phyloP scores from a whole-genome alignment of 257 asterid species.

The Verbascum thapsus region DNA sequence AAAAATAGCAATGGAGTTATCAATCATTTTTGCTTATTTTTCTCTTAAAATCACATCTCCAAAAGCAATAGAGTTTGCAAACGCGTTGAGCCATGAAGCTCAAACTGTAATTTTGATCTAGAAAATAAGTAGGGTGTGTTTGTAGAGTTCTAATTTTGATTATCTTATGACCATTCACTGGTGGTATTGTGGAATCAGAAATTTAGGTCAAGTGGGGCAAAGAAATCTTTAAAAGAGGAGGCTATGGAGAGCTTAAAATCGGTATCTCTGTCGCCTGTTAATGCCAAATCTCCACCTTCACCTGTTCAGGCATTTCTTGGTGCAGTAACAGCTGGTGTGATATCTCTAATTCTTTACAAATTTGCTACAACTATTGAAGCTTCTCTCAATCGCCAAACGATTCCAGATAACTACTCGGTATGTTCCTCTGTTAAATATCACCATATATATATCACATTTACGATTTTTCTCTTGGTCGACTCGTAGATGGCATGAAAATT shows the following conservation, averaged over 20 bases:
- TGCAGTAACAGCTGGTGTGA: slow-evolving; percentile 72
- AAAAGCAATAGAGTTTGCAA: too few species aligned
- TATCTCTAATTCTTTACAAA: slow-evolving; percentile 72
- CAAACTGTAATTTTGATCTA: slow-evolving; percentile 1
- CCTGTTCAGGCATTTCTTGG: slow-evolving; percentile 84
- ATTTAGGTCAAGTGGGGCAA: slow-evolving; percentile 72
- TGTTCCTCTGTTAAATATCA: slow-evolving; percentile 24
- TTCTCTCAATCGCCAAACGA: slow-evolving; percentile 68
- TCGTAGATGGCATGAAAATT: too few species aligned
- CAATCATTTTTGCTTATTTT: too few species aligned
- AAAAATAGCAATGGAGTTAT: too few species aligned
- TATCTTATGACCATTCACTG: slow-evolving; percentile 24
- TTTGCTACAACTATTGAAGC: slow-evolving; percentile 77
- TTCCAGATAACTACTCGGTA: slow-evolving; percentile 79
- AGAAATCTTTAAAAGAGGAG: slow-evolving; percentile 69
- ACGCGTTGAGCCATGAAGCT: too few species aligned
- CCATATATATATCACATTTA: not conserved
- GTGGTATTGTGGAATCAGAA: slow-evolving; percentile 42
- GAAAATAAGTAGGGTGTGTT: not conserved
- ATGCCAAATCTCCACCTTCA: slow-evolving; percentile 62
- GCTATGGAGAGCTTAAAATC: slow-evolving; percentile 73
- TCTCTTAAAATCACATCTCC: too few species aligned
- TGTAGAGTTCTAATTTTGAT: slow-evolving; percentile 2
- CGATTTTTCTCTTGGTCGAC: not conserved
- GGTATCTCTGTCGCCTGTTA: slow-evolving; percentile 51